phyloP scores from a whole-genome alignment of 176 grass and related monocot genomes.

The Thinopyrum elongatum region DNA sequence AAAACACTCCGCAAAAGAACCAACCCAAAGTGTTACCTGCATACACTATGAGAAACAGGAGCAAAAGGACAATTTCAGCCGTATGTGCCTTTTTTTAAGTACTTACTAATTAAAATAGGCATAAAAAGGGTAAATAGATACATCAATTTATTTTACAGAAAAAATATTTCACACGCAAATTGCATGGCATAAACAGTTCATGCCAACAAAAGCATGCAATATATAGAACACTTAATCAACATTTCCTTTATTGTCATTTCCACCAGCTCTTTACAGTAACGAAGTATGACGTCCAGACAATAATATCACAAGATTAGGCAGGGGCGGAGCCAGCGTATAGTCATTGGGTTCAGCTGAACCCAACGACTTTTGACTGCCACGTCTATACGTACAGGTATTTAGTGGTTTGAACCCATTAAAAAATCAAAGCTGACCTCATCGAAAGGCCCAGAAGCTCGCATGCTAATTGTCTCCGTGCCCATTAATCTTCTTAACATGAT shows the following conservation, averaged over 20 bases:
- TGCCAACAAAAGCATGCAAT: background rate
- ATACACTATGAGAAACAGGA: background rate
- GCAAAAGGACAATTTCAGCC: background rate
- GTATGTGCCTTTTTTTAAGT: background rate
- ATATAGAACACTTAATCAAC: background rate
- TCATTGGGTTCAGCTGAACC: no score
- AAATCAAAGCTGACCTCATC: no score
- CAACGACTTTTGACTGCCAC: no score
- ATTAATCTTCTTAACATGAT: no score
- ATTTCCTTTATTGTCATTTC: background rate
- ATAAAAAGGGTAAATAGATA: background rate
- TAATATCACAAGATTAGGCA: background rate
- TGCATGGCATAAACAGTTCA: background rate
- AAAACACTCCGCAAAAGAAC: no score
- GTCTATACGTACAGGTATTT: no score
- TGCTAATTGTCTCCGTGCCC: no score
- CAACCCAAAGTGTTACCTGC: no score
- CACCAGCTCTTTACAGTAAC: background rate
- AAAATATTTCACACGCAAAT: background rate
- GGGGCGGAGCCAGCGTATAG: no score
- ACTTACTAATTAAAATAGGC: background rate
- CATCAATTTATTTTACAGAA: background rate
- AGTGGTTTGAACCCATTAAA: no score
- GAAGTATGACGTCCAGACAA: background rate
- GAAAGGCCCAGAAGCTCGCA: no score